Evolutionary conservation across 768 basidiomycete species (phyloP).

Genomic region (Mycena amicta): DNA sequence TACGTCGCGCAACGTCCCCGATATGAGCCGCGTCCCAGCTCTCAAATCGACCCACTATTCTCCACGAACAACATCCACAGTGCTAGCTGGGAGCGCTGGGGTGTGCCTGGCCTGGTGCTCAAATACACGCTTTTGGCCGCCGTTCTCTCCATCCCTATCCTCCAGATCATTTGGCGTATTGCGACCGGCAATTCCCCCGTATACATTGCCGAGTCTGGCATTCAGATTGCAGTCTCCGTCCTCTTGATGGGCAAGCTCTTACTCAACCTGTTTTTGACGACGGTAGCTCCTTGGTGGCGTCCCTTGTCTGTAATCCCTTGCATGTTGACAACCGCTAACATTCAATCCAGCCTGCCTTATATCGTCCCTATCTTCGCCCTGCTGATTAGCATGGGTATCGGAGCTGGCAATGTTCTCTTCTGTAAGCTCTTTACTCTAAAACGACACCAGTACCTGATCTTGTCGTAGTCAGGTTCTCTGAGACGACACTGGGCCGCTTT

Average conservation of each 20-base stretch:
- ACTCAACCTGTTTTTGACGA: constrained; percentile 55
- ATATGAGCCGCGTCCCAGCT: constrained; percentile 35
- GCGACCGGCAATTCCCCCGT: constrained; percentile 42
- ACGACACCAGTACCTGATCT: too few relatives aligned
- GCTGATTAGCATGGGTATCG: constrained; percentile 52
- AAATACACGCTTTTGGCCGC: constrained; percentile 53
- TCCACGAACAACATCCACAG: constrained; percentile 42
- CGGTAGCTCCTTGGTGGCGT: constrained; percentile 40
- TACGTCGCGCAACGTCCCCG: constrained; percentile 62
- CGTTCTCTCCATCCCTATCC: constrained; percentile 47
- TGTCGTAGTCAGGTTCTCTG: constrained; percentile 71
- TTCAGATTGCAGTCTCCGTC: constrained; percentile 60
- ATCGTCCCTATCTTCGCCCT: constrained; percentile 54
- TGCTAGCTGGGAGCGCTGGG: constrained; percentile 70
- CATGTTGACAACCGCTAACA: not conserved
- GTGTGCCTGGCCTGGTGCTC: constrained; percentile 52
- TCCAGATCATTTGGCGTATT: constrained; percentile 70
- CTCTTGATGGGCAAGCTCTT: constrained; percentile 66
- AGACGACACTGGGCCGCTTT: constrained; percentile 69
- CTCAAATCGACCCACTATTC: constrained; percentile 20
- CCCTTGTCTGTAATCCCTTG: constrained; percentile 31
- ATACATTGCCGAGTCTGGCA: constrained; percentile 58
- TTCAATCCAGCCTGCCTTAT: constrained; percentile 35
- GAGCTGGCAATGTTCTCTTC: constrained; percentile 54
- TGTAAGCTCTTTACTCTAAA: too few relatives aligned